Conservation (phyloP, 306 rosid species). For the Abrus precatorius region DNA sequence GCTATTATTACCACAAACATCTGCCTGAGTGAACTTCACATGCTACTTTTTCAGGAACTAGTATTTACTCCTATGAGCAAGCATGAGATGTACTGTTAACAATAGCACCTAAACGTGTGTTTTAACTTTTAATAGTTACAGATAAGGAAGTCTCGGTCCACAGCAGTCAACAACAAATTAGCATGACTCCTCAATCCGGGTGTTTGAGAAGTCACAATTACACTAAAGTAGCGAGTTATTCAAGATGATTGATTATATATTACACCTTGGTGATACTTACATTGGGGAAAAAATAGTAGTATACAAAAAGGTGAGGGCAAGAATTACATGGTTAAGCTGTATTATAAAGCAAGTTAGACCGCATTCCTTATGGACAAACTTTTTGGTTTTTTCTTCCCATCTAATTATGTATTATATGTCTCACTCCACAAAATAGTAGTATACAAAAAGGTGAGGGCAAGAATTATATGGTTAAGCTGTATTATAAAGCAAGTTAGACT, state of each 20-base stretch:
- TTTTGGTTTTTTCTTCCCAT: neutral
- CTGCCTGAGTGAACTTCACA: neutral
- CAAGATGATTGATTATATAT: neutral
- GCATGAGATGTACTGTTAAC: slow-evolving; percentile 9
- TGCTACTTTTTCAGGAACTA: neutral
- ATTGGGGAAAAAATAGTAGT: neutral
- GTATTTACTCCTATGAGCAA: slow-evolving; percentile 4
- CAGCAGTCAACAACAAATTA: neutral
- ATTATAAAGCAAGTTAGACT: neutral
- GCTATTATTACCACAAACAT: slow-evolving; percentile 16
- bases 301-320: neutral
- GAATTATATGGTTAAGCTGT: neutral
- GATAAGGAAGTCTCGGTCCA: neutral
- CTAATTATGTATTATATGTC: slow-evolving; percentile 1
- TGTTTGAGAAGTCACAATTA: slow-evolving; percentile 3
- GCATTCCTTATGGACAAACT: slow-evolving; percentile 10
- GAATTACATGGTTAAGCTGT: neutral
- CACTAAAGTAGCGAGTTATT: slow-evolving; percentile 5
- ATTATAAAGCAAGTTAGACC: slow-evolving; percentile 4
- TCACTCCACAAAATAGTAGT: neutral
- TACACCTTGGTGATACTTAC: neutral
- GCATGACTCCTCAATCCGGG: slow-evolving; percentile 11
- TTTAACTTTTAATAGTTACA: neutral
- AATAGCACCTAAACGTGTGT: neutral
- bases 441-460: too few relatives aligned